A percentile compares a stretch with the other conserved stretches of the same genome.
Evolutionary conservation across 805 yeast species (phyloP).

Genomic region (Candida dajiaensis): DNA sequence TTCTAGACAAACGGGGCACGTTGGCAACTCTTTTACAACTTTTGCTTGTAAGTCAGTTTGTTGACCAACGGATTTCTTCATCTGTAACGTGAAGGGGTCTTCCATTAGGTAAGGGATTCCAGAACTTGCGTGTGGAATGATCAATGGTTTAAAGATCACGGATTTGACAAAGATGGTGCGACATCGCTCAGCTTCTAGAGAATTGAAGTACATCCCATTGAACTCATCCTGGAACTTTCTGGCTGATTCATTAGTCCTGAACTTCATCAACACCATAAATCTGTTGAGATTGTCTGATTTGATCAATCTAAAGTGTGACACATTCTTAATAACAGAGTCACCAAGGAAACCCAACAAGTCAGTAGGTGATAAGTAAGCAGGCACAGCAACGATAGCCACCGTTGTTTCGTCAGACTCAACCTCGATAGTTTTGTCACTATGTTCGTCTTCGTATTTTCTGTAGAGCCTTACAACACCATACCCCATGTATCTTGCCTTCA

Average conservation of each 20-base stretch:
- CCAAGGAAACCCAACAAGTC: conserved; percentile 82
- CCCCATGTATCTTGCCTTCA: conserved; percentile 56
- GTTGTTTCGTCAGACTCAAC: conserved; percentile 55
- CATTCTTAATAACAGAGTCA: conserved; percentile 42
- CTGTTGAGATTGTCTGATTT: conserved; percentile 61
- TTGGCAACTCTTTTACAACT: conserved; percentile 61
- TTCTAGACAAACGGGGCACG: conserved; percentile 90
- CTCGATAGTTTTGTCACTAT: conserved; percentile 16
- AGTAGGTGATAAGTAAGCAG: conserved; percentile 80
- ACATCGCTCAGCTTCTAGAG: conserved; percentile 86
- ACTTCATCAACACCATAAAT: conserved; percentile 74
- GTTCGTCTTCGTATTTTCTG: conserved; percentile 38
- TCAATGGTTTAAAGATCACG: conserved; percentile 22
- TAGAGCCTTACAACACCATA: conserved; percentile 68
- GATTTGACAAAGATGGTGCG: conserved; percentile 64
- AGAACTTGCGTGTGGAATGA: conserved; percentile 15
- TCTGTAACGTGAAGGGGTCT: conserved; percentile 60
- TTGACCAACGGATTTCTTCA: conserved; percentile 8
- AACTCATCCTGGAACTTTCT: conserved; percentile 57
- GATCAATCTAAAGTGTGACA: conserved; percentile 70
- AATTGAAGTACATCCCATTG: conserved; percentile 72
- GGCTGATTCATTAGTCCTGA: conserved; percentile 49
- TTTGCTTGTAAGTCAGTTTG: conserved; percentile 18
- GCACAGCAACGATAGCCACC: conserved; percentile 78
- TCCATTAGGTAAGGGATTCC: conserved; percentile 62